Evolutionary conservation across 1,139 yeast genomes (phyloP), one percentile per base, ranked within the genome.

Genomic region (Diutina rugosa): DNA sequence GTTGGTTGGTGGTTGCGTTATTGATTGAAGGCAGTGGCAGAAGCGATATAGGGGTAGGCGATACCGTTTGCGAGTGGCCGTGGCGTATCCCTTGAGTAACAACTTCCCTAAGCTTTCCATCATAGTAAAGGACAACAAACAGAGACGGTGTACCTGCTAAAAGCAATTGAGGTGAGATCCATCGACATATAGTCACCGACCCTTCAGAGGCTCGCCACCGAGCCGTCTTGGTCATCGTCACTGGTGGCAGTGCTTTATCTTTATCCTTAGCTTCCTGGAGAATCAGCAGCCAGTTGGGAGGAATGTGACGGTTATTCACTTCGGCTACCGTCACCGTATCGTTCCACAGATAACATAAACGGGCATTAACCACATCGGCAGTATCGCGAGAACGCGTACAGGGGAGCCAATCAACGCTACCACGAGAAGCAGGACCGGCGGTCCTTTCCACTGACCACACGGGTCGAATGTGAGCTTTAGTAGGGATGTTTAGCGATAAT

Each of bases 311-410:
- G 59, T 72, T 71, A 47, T 70, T 69, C 1, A 87, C 65, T 59
- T 85, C 89, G 32, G 85, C 61, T 0, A 87, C 67, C 0, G 82
- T 77, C 55, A 87, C 63, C 14, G 74, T 73, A 60, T 82, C 82
- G 29, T 81, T 74, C 87, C 90, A 86, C 46, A 86, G 72, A 63
- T 82, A 87, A 0, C 87, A 91, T 51, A 89, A 67, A 58, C 76
- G 71, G 0, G 91, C 82, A 46, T 69, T 68, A 16, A 32, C 45
- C 3, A 21, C 16, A n/a, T 21, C 46, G 29, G 41, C 3, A 6
- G 38, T 30, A 14, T 41, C 56, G 56, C 67, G 59, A 5, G 65
- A 57, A 28, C 61, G 58, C 63, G 71, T 67, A 56, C 74, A 69
- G 0, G 79, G 79, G 61, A 73, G 83, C 95, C 95, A 87, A 12